phyloP scores from a whole-genome alignment of 78 protist species.

The Dictyostelium capitatum region DNA sequence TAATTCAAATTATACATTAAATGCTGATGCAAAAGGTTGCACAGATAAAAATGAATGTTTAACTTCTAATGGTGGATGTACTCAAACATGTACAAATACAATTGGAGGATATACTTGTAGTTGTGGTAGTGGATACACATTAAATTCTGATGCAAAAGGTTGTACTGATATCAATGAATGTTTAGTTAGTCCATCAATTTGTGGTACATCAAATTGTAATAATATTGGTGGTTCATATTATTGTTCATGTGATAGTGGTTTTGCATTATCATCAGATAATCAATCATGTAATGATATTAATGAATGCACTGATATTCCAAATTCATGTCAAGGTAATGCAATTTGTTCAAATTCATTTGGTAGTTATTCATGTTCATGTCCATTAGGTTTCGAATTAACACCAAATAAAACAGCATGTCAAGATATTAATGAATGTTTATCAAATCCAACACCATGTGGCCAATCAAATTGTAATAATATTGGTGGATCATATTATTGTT shows the following conservation, averaged over 20 bases:
- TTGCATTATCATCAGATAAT: background rate
- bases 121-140: background rate
- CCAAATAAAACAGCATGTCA: too few relatives aligned
- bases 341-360: background rate
- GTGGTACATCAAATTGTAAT: background rate
- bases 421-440: background rate
- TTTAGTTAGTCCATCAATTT: background rate
- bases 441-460: background rate
- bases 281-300: background rate
- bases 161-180: slow-evolving; percentile 1
- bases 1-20: background rate
- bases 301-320: background rate
- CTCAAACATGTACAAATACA: background rate
- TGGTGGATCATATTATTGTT: background rate
- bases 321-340: background rate
- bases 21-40: background rate
- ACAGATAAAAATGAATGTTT: slow-evolving; percentile 12
- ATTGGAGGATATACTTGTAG: background rate
- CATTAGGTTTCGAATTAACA: too few relatives aligned
- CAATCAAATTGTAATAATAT: background rate
- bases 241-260: background rate
- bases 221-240: background rate
- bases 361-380: too few relatives aligned
- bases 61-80: background rate
- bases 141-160: background rate